These are phyloP conservation scores for Begonia peltatifolia DNA, from an alignment of 306 rosid genomes.

Conservation along the genomic window DNA sequence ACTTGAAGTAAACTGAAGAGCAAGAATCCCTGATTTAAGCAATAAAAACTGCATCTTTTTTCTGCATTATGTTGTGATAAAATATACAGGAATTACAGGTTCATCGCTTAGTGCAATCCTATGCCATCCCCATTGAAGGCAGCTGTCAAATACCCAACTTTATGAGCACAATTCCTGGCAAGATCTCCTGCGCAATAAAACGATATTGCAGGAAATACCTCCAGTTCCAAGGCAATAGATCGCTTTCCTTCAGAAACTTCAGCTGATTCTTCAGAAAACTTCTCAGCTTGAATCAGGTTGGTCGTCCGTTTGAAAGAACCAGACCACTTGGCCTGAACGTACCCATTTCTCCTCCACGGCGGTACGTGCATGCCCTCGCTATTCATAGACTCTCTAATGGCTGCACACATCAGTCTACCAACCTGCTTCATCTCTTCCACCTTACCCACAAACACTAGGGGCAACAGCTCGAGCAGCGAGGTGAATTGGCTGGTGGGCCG, in stretches of 20 bases:
- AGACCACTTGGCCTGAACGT: slow-evolving; percentile 71
- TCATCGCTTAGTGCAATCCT: too few species aligned
- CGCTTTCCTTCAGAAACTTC: slow-evolving; percentile 6
- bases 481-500: slow-evolving; percentile 50
- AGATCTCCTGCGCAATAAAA: slow-evolving; percentile 31
- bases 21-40: too few species aligned
- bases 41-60: too few species aligned
- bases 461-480: slow-evolving; percentile 35
- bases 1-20: too few species aligned
- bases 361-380: slow-evolving; percentile 32
- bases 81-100: too few species aligned
- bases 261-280: neutral
- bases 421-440: slow-evolving; percentile 39
- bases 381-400: slow-evolving; percentile 57
- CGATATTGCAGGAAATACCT: slow-evolving; percentile 2
- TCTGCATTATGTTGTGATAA: too few species aligned
- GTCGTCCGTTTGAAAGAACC: slow-evolving; percentile 54
- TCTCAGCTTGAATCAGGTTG: slow-evolving; percentile 19
- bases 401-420: slow-evolving; percentile 46
- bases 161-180: slow-evolving; percentile 19
- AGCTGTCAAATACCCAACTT: slow-evolving; percentile 42
- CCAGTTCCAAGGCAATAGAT: slow-evolving; percentile 27
- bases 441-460: slow-evolving; percentile 41
- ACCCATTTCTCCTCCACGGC: slow-evolving; percentile 73
- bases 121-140: slow-evolving; percentile 13